Evolutionary conservation across 2,329 filamentous ascomycete genomes (phyloP), one percentile per base, ranked within the genome.

Genomic region (Malbranchea cinnamomea): DNA sequence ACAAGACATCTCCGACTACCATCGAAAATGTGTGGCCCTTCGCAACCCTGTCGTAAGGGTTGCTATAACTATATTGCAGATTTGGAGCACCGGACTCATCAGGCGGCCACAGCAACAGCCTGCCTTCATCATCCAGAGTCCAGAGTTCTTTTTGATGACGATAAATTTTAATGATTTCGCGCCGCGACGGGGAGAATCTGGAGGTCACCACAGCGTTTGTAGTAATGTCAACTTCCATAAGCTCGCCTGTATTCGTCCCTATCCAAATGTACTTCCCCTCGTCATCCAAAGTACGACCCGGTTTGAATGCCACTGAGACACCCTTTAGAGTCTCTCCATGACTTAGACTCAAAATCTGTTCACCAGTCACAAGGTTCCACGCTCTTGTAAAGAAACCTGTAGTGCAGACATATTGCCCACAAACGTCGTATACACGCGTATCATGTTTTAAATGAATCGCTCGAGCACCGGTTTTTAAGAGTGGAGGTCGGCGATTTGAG

Each of bases 61-160:
- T 77, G 43, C 79, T 76, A 13, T 82, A 83, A 32, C 70, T 77
- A 33, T 74, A 71, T 33, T 73, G 68, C 17, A 95, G 56, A 37
- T 73, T 87, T 1, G 85, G 84, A 16, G 75, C 66, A 1, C 78
- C 76, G 4, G 70, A 70, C 26, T 71, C 65, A 43, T 84, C 80
- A 3, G 85, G 76, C 2, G 72, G 74, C 89, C 89, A 98, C 4
- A 95, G 70, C 41, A 83, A 74, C 9, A 98, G 59, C 26, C 78
- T 80, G 7, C 89, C 89, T 26, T 78, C 74, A 39, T 94, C 85
- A 49, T 95, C 89, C 27, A 98, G 54, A 0, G 85, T 85, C 89
- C 89, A 98, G 50, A 98, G 71, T 46, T 94, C 81, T 41, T 83
- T 82, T 38, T 73, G 77, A 51, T 91, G 78, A 22, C 89, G 74